These are phyloP conservation scores for Acer saccharum DNA, from an alignment of 345 rosid genomes.

Conservation along the genomic window DNA sequence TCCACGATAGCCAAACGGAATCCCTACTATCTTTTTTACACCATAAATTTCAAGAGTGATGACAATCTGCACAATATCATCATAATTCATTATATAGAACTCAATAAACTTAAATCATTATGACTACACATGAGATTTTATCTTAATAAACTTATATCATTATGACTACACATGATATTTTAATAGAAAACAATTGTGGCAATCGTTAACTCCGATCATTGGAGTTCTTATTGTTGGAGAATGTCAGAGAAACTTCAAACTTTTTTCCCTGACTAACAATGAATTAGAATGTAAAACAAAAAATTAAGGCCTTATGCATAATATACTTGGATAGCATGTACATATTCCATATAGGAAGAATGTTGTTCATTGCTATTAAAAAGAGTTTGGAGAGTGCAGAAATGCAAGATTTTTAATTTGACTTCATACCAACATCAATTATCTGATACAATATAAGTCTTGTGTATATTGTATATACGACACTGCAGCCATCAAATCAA, in stretches of 20 bases:
- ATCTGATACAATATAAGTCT: not conserved
- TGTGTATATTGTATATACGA: not conserved
- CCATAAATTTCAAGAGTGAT: constrained; percentile 96
- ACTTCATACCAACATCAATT: not conserved
- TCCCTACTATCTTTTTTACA: constrained; percentile 89
- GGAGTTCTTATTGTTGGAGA: not conserved
- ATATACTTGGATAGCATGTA: not conserved
- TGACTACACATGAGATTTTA: not conserved
- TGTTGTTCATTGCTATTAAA: not conserved
- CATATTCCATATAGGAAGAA: not conserved
- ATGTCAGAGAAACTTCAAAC: not conserved
- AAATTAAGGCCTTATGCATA: not conserved
- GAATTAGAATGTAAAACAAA: not conserved
- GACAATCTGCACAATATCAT: constrained; percentile 65
- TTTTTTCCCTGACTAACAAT: not conserved
- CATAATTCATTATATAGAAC: constrained; percentile 4
- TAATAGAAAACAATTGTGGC: not conserved
- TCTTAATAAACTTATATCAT: not conserved
- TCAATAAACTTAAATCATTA: constrained; percentile 19
- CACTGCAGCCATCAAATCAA: constrained; percentile 5
- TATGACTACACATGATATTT: constrained; percentile 6
- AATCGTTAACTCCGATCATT: not conserved
- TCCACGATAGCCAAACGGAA: constrained; percentile 95
- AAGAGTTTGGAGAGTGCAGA: not conserved
- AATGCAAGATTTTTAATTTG: not conserved